Conservation (phyloP, 768 basidiomycete species). For the Boletus speciosus region DNA sequence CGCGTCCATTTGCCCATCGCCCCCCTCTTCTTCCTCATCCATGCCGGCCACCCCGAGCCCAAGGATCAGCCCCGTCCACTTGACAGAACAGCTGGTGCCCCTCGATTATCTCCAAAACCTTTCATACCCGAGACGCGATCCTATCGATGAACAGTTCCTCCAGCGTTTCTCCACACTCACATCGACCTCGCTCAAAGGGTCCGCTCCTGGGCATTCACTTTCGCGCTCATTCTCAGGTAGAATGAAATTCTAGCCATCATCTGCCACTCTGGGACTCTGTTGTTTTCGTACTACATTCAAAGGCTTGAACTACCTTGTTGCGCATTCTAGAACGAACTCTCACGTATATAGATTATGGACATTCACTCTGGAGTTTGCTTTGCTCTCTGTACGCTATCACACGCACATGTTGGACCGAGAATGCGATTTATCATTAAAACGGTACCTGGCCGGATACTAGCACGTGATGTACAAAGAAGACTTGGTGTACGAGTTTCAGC, state of each 20-base stretch:
- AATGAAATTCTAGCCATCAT: slow-evolving; percentile 17
- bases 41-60: slow-evolving; percentile 37
- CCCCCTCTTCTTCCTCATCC: slow-evolving; percentile 40
- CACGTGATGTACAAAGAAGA: slow-evolving; percentile 11
- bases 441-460: background rate
- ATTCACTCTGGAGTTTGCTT: slow-evolving; percentile 21
- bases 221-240: slow-evolving; percentile 25
- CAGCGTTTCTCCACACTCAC: slow-evolving; percentile 47
- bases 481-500: background rate
- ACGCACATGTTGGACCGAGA: slow-evolving; percentile 7
- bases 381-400: slow-evolving; percentile 24
- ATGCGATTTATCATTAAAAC: slow-evolving; percentile 16
- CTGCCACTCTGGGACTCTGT: background rate
- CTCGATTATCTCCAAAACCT: slow-evolving; percentile 58
- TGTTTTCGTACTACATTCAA: slow-evolving; percentile 5
- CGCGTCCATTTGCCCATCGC: slow-evolving; percentile 26
- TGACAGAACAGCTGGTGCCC: slow-evolving; percentile 50
- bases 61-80: slow-evolving; percentile 16
- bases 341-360: slow-evolving; percentile 32
- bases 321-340: slow-evolving; percentile 21
- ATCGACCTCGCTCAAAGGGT: slow-evolving; percentile 17
- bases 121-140: slow-evolving; percentile 54
- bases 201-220: slow-evolving; percentile 13
- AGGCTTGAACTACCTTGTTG: slow-evolving; percentile 9
- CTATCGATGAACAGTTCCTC: slow-evolving; percentile 61